These are phyloP conservation scores for Cardamine chenopodiifolia DNA, from an alignment of 345 rosid species.

Conservation along the genomic window DNA sequence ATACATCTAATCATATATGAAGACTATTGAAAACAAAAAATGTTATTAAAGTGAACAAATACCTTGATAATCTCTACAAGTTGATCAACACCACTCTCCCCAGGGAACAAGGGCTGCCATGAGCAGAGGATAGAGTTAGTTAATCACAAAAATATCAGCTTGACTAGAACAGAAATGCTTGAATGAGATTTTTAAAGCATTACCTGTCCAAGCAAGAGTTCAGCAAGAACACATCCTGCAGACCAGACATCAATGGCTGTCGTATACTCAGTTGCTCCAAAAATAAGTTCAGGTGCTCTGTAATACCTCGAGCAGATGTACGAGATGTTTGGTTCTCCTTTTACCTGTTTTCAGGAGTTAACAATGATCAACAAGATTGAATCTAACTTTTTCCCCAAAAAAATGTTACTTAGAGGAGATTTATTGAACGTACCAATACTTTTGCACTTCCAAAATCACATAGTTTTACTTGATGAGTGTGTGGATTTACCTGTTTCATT, in stretches of 20 bases:
- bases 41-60: not conserved
- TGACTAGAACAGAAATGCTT: not conserved
- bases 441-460: slow-evolving; percentile 99
- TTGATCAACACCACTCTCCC: slow-evolving; percentile 97
- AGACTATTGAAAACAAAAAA: not conserved
- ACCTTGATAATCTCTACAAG: slow-evolving; percentile 99
- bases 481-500: slow-evolving; percentile 81
- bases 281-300: slow-evolving; percentile 97
- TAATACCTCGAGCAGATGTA: slow-evolving; percentile 97
- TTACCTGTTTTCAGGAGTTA: slow-evolving; percentile 59
- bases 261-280: slow-evolving; percentile 96
- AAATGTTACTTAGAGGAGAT: not conserved
- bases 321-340: slow-evolving; percentile 97
- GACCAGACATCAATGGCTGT: slow-evolving; percentile 98
- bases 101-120: slow-evolving; percentile 90
- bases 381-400: not conserved
- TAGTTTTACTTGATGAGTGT: slow-evolving; percentile 94
- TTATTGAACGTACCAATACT: slow-evolving; percentile 67
- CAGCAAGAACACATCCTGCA: slow-evolving; percentile 95
- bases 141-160: slow-evolving; percentile 18
- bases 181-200: not conserved
- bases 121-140: slow-evolving; percentile 17
- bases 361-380: slow-evolving; percentile 9
- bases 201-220: slow-evolving; percentile 93
- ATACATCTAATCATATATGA: not conserved